Base-by-base conservation (phyloP, 78 protist species). In the Cyanophora paradoxa region DNA sequence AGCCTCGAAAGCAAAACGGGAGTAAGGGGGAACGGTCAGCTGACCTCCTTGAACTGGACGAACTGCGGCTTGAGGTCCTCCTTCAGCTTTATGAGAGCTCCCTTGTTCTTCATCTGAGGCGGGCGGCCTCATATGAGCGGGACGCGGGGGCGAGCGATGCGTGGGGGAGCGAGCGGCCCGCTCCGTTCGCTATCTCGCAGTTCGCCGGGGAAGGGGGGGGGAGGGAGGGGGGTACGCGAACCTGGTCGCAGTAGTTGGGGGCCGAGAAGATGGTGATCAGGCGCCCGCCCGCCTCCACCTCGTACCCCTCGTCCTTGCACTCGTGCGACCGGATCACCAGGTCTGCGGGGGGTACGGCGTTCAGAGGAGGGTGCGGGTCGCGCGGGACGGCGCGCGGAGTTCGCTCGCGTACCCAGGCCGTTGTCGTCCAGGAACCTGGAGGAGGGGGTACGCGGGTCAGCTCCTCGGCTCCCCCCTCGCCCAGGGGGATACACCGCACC, bases 241-340 rank as follows among this genome's bases (percentile, higher is more conserved):
- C 74, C 74, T 74, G 82, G 63, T 81, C 86, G 58, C 98, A 94
- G 73, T 94, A 94, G 63, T 94, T 94, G 24, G 98, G 98, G 3
- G 98, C 98, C 13, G 90, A 82, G 86, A 94, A 94, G 37, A 94
- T 71, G 40, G 98, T 94, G 69, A 94, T 86, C 68, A 84, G 50
- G n/a, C n/a, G n/a, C n/a, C 50, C 57, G 64, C 83, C 85, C 42
- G 82, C 87, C 72, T 78, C 83, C 17, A 84, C 83, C 57, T 76
- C 94, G 77, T 89, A 91, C 19, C 97, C 85, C 6, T 72, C 63
- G 58, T 84, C 93, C 70, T 89, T 91, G 48, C 85, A 92, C 44
- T 94, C 98, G 82, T 94, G 98, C 22, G 87, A 76, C 39, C 98
- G 86, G 58, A 94, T 83, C 31, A 91, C n/a, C 40, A 26, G 66